phyloP scores from a whole-genome alignment of 768 basidiomycete genomes.

The Cantharellus anzutake region DNA sequence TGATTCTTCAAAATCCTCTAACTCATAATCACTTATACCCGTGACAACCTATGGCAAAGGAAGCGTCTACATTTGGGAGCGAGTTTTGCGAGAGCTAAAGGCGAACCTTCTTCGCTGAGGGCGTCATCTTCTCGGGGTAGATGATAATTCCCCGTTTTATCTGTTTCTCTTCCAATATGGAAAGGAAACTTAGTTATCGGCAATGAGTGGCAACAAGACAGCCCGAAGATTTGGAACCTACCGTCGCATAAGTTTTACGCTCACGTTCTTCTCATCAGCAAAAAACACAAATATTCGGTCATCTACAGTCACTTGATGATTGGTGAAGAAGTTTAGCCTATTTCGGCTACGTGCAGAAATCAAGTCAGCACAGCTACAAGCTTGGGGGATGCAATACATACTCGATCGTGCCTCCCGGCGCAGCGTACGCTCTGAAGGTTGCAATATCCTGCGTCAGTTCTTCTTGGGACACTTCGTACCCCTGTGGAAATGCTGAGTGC shows the following conservation, averaged over 20 bases:
- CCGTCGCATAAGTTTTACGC: constrained; percentile 97
- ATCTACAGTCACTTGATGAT: constrained; percentile 37
- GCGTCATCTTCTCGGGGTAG: constrained; percentile 91
- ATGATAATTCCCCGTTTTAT: constrained; percentile 88
- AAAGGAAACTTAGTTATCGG: constrained; percentile 43
- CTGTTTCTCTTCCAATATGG: constrained; percentile 77
- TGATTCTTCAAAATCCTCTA: constrained; percentile 94
- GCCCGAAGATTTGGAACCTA: constrained; percentile 22
- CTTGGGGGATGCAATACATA: constrained; percentile 15
- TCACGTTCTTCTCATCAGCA: constrained; percentile 87
- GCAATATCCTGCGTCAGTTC: constrained; percentile 80
- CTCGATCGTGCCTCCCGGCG: constrained; percentile 68
- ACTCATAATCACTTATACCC: constrained; percentile 74
- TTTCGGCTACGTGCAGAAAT: constrained; percentile 38
- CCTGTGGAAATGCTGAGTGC: constrained; percentile 28
- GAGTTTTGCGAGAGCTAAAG: background rate
- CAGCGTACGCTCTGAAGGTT: constrained; percentile 56
- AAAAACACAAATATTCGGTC: constrained; percentile 91
- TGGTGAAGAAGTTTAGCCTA: constrained; percentile 81
- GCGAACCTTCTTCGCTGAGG: constrained; percentile 80
- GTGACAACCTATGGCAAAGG: constrained; percentile 54
- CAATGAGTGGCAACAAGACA: background rate
- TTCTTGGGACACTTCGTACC: constrained; percentile 83
- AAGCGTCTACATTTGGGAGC: background rate
- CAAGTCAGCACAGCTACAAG: background rate